phyloP scores from a whole-genome alignment of 495 filamentous ascomycete genomes.

The Podospora bellae-mahoneyi region DNA sequence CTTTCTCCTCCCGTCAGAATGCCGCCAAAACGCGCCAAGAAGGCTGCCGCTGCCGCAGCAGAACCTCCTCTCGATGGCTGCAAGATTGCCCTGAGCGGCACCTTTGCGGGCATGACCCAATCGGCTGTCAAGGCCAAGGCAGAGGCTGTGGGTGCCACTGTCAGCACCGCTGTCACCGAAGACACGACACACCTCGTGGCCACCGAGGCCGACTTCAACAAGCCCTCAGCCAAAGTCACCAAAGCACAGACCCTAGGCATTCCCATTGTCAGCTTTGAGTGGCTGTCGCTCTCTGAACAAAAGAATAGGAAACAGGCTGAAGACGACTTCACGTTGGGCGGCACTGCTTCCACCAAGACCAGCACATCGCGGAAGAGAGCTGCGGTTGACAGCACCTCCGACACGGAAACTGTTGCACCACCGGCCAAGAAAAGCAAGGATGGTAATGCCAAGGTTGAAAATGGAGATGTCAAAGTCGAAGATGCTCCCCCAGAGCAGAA shows the following conservation, averaged over 20 bases:
- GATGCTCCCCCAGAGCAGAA: constrained; percentile 18
- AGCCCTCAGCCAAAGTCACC: constrained; percentile 46
- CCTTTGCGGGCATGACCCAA: constrained; percentile 55
- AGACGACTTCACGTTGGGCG: constrained; percentile 16
- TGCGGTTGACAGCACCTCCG: constrained; percentile 6
- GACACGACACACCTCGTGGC: constrained; percentile 61
- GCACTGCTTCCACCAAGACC: constrained; percentile 2
- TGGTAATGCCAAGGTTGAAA: constrained; percentile 24
- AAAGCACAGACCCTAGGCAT: constrained; percentile 48
- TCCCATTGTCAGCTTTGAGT: constrained; percentile 58
- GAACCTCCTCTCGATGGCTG: constrained; percentile 40
- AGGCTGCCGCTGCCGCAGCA: constrained; percentile 27
- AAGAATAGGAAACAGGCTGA: constrained; percentile 40
- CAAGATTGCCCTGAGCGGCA: constrained; percentile 58
- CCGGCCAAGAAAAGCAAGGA: constrained; percentile 27
- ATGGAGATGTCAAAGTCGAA: constrained; percentile 17
- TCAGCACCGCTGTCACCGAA: constrained; percentile 44
- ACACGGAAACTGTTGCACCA: constrained; percentile 15
- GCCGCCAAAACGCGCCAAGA: constrained; percentile 30
- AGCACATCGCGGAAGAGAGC: constrained; percentile 28
- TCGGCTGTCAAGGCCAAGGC: constrained; percentile 44
- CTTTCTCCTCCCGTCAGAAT: constrained; percentile 9
- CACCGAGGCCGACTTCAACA: constrained; percentile 51
- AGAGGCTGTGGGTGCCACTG: constrained; percentile 47
- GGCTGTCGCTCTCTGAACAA: constrained; percentile 55